Percentiles rank a stretch among this genome's conserved stretches.
Conservation (phyloP, 257 asterid species). For the Solanum peruvianum region DNA sequence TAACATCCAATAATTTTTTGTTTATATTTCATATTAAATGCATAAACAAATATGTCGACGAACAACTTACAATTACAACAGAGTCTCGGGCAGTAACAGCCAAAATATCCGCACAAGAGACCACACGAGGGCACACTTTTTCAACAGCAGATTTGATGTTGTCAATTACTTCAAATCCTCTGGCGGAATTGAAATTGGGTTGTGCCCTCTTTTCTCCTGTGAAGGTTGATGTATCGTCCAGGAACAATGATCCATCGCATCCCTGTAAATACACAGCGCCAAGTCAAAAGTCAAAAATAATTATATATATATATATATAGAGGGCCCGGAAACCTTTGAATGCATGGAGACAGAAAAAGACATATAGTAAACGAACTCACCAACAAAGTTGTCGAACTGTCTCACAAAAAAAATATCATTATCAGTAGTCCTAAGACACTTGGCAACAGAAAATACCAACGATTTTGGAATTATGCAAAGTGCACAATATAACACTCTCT, state of each 20-base stretch:
- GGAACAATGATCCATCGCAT: conserved; percentile 80
- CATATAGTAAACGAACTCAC: not conserved
- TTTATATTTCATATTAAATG: no score
- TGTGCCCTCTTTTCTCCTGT: conserved; percentile 66
- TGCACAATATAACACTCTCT: not conserved
- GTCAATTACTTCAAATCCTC: conserved; percentile 80
- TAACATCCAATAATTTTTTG: not conserved
- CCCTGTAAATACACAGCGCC: conserved; percentile 30
- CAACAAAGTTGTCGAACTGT: not conserved
- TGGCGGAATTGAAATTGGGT: conserved; percentile 55
- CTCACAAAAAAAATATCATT: not conserved
- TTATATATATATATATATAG: no score
- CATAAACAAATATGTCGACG: not conserved
- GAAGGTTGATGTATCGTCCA: conserved; percentile 72
- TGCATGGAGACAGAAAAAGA: not conserved
- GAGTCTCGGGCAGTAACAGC: conserved; percentile 80
- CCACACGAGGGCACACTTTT: conserved; percentile 50
- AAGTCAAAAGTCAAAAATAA: not conserved
- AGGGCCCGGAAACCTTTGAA: not conserved
- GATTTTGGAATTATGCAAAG: not conserved
- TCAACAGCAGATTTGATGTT: conserved; percentile 68
- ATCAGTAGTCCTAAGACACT: not conserved
- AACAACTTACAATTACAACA: conserved; percentile 34
- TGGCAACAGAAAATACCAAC: not conserved
- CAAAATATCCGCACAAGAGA: conserved; percentile 75